Evolutionary conservation across 345 rosid species (phyloP).

Genomic region (Theobroma cacao): DNA sequence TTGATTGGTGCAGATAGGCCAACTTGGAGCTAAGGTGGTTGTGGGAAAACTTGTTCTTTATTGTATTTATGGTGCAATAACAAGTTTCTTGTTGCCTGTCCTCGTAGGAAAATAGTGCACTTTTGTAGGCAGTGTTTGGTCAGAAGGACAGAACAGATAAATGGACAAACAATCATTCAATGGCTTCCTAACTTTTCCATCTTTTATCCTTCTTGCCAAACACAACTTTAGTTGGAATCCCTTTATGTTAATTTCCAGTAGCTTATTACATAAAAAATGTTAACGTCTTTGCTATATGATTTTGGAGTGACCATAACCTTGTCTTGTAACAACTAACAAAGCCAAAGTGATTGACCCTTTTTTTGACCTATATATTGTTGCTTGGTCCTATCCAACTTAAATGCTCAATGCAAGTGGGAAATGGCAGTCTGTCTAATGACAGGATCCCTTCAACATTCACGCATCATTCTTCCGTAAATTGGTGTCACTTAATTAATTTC

Average conservation of each 20-base stretch:
- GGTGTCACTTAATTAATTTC: not conserved
- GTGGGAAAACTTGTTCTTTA: not conserved
- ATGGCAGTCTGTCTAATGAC: not conserved
- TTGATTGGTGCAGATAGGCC: slow-evolving; percentile 47
- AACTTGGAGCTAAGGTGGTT: slow-evolving; percentile 33
- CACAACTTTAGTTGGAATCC: not conserved
- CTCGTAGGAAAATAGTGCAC: not conserved
- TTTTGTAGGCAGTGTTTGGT: not conserved
- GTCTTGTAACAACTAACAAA: not conserved
- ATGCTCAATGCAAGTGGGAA: slow-evolving; percentile 5
- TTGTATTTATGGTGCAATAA: slow-evolving; percentile 1
- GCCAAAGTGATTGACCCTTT: not conserved
- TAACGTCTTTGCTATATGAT: no score
- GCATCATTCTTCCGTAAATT: not conserved
- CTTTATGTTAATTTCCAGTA: not conserved
- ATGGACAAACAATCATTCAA: not conserved
- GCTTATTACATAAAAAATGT: no score
- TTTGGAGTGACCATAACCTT: not conserved
- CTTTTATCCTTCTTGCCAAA: not conserved
- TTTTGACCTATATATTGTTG: not conserved
- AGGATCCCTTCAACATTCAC: not conserved
- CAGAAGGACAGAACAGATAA: no score
- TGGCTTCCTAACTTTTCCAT: no score
- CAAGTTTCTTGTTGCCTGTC: slow-evolving; percentile 7
- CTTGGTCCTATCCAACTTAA: not conserved